Conservation (phyloP, 129 eudicot genomes). For the carrot (Daucus carota) region DH1_v3.0 NC_030381.2:53899001-53899500, state of each 20-base stretch:
- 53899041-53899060: not conserved
- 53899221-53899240: no score
- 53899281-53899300: no score
- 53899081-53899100: not conserved
- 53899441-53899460: no score
- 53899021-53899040: not conserved
- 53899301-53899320: not conserved
- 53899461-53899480: no score
- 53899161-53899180: not conserved
- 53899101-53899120: not conserved
- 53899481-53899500: no score
- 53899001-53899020: not conserved
- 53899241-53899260: not conserved
- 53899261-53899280: not conserved
- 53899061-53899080: not conserved
- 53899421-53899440: no score
- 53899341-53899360: not conserved
- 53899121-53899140: not conserved
- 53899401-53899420: no score
- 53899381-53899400: not conserved
- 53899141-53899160: not conserved
- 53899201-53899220: no score
- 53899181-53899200: not conserved
- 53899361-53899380: not conserved
- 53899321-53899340: not conserved